Conservation (phyloP, 768 basidiomycete genomes). For the Psilocybe cubensis region DNA sequence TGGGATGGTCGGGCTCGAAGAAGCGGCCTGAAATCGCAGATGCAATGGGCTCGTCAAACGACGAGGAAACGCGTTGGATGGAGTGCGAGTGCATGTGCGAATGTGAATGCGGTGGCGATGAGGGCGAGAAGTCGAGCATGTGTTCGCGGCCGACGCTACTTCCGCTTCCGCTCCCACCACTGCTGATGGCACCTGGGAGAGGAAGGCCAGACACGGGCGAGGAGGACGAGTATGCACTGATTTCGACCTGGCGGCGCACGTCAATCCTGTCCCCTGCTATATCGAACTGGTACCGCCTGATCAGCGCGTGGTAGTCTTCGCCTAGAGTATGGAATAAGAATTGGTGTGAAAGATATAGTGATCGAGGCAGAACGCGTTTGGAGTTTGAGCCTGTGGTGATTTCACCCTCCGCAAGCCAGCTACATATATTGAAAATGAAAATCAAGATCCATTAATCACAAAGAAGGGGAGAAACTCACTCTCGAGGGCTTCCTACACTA, state of each 20-base stretch:
- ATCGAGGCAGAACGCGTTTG: slow-evolving; percentile 62
- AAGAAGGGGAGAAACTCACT: slow-evolving; percentile 23
- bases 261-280: slow-evolving; percentile 51
- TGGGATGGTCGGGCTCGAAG: slow-evolving; percentile 33
- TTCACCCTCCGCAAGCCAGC: slow-evolving; percentile 81
- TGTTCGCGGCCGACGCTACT: neutral
- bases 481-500: slow-evolving; percentile 5
- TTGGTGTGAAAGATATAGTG: slow-evolving; percentile 85
- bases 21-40: slow-evolving; percentile 71
- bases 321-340: slow-evolving; percentile 80
- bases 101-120: slow-evolving; percentile 29
- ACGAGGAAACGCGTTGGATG: slow-evolving; percentile 48
- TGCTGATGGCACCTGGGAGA: neutral
- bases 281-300: slow-evolving; percentile 64
- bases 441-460: neutral
- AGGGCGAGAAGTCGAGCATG: slow-evolving; percentile 26
- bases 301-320: slow-evolving; percentile 81
- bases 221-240: slow-evolving; percentile 54
- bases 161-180: neutral
- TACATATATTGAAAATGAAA: slow-evolving; percentile 26
- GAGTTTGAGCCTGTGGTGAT: slow-evolving; percentile 73
- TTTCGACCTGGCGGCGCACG: slow-evolving; percentile 73
- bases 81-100: slow-evolving; percentile 22
- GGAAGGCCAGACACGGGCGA: neutral
- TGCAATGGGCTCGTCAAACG: slow-evolving; percentile 81